Evolutionary conservation across 2,329 filamentous ascomycete genomes (phyloP).

Genomic region (Penicillium sp.): DNA sequence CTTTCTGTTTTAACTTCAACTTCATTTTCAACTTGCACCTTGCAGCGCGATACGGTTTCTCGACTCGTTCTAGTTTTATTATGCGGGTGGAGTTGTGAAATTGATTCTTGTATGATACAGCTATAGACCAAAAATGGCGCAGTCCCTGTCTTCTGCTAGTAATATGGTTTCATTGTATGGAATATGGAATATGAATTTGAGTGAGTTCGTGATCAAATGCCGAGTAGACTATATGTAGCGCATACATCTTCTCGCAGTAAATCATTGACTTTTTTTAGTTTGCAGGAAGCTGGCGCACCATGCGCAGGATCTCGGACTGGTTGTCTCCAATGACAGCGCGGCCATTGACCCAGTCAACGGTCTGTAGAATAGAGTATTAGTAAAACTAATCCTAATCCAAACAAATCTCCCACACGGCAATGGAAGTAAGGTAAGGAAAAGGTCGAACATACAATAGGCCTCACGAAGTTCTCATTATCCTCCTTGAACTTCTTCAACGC

Average conservation of each 20-base stretch:
- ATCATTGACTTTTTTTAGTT: constrained; percentile 20
- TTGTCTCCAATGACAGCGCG: constrained; percentile 73
- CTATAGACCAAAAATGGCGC: constrained; percentile 20
- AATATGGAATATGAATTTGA: constrained; percentile 8
- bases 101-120: constrained; percentile 35
- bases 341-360: constrained; percentile 93
- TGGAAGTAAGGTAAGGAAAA: constrained; percentile 1
- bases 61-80: constrained; percentile 12
- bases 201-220: not conserved
- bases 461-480: constrained; percentile 64
- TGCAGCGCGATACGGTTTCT: constrained; percentile 17
- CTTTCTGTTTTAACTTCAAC: constrained; percentile 12
- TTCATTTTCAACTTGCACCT: constrained; percentile 2
- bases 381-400: constrained; percentile 12
- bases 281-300: constrained; percentile 58
- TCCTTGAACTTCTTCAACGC: constrained; percentile 77
- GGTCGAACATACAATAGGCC: constrained; percentile 67
- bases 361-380: constrained; percentile 31
- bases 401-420: too few relatives aligned
- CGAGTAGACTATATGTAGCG: not conserved
- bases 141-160: constrained; percentile 11
- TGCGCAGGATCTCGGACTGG: constrained; percentile 84
- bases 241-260: not conserved
- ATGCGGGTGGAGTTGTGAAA: constrained; percentile 21
- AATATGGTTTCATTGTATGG: constrained; percentile 6